Conservation (phyloP, 202 grass and related monocot species). For the Brachypodium distachyon region DNA sequence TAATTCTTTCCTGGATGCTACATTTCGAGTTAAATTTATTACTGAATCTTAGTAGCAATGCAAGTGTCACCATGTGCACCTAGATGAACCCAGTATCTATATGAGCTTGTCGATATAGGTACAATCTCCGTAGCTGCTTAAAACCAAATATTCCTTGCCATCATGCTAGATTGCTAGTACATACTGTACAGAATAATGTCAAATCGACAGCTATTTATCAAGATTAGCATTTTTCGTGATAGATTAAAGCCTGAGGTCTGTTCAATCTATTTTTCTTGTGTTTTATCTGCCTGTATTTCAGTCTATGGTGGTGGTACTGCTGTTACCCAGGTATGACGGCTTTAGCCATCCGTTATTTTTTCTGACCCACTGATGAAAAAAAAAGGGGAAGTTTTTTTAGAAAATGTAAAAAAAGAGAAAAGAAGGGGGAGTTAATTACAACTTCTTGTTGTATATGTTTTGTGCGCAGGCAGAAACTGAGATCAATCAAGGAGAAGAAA, state of each 20-base stretch:
- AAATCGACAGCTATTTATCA: too few species aligned
- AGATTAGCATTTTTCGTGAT: too few species aligned
- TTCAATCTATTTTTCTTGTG: too few species aligned
- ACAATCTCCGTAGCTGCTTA: not conserved
- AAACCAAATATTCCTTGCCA: not conserved
- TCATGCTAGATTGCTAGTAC: not conserved
- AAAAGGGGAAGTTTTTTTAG: too few species aligned
- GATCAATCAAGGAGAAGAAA: conserved; percentile 23
- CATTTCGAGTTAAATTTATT: not conserved
- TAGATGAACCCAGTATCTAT: not conserved
- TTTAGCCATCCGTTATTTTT: not conserved
- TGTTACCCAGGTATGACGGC: not conserved
- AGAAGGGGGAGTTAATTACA: too few species aligned
- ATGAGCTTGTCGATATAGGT: not conserved
- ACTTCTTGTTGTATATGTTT: not conserved
- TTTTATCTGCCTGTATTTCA: too few species aligned
- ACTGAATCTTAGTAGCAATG: not conserved
- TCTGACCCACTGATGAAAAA: too few species aligned
- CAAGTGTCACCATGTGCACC: not conserved
- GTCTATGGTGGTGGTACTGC: not conserved
- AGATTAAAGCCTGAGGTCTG: too few species aligned
- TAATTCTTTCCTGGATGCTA: not conserved
- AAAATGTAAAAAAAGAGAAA: too few species aligned
- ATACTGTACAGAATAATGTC: too few species aligned
- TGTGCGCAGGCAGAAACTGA: conserved; percentile 19